Conservation (phyloP, 176 grass and related monocot genomes). For the Pontederia paniculata region DNA sequence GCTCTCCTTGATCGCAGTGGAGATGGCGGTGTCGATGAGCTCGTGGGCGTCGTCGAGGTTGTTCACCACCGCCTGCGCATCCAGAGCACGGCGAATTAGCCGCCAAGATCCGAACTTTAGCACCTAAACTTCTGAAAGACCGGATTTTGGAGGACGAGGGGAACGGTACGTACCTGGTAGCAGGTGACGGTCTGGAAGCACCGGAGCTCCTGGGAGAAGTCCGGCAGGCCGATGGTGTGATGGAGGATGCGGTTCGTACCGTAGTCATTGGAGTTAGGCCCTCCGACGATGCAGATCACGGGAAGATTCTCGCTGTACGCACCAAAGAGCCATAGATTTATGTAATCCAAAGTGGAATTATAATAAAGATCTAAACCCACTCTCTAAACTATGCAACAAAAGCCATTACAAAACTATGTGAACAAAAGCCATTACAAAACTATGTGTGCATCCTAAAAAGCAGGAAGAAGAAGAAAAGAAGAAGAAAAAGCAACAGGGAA, state of each 20-base stretch:
- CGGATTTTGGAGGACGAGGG: background rate
- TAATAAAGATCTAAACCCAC: background rate
- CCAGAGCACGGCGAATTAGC: background rate
- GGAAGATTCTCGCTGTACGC: constrained; percentile 57
- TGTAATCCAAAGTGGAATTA: background rate
- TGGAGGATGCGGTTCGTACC: constrained; percentile 51
- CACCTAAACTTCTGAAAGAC: background rate
- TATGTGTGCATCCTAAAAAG: too few relatives aligned
- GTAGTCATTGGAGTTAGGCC: constrained; percentile 68
- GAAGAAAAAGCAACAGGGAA: background rate
- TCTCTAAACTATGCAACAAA: background rate
- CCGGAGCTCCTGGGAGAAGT: too few relatives aligned
- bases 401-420: background rate
- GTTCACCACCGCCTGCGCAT: constrained; percentile 39
- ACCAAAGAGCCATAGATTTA: constrained; percentile 1
- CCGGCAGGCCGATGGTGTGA: too few relatives aligned
- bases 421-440: too few relatives aligned
- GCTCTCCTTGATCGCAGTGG: too few relatives aligned
- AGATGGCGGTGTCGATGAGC: too few relatives aligned
- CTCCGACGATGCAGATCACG: constrained; percentile 47
- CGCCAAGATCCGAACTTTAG: background rate
- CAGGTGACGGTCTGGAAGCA: too few relatives aligned
- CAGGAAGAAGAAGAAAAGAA: too few relatives aligned
- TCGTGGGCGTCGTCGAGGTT: too few relatives aligned
- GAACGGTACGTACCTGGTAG: constrained; percentile 36